These are phyloP conservation scores for Eucalyptus curtisii DNA, from an alignment of 345 rosid species.

Conservation along the genomic window DNA sequence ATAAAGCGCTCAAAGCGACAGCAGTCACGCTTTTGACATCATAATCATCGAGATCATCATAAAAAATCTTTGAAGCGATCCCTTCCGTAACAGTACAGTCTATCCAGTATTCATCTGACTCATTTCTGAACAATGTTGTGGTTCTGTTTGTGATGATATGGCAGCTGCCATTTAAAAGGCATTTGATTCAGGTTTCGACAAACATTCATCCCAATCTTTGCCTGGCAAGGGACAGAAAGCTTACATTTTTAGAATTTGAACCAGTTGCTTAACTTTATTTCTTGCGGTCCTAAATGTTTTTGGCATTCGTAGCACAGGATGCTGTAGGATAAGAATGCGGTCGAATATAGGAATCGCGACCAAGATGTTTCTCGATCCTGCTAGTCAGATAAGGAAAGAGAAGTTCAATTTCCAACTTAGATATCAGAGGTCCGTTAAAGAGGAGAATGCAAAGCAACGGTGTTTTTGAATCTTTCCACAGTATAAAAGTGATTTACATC, in stretches of 20 bases:
- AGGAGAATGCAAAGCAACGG: not conserved
- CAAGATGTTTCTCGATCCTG: not conserved
- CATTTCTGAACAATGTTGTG: not conserved
- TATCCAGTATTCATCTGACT: not conserved
- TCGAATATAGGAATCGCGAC: not conserved
- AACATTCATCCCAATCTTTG: not conserved
- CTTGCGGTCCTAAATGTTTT: not conserved
- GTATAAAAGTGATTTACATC: not conserved
- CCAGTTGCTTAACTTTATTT: not conserved
- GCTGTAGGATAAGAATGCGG: not conserved
- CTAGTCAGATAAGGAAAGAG: not conserved
- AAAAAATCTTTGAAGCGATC: not conserved
- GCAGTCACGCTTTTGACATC: not conserved
- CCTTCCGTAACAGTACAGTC: not conserved
- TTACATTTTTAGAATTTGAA: not conserved
- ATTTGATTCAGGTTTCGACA: not conserved
- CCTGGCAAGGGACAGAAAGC: not conserved
- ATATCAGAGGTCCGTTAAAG: not conserved
- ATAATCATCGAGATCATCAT: not conserved
- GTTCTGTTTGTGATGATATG: not conserved
- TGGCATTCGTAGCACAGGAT: not conserved
- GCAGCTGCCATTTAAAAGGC: not conserved
- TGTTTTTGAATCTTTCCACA: not conserved
- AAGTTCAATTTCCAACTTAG: not conserved
- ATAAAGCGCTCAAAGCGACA: not conserved